Evolutionary conservation across 176 grass and related monocot species (phyloP).

Genomic region (Urochloa ruziziensis): DNA sequence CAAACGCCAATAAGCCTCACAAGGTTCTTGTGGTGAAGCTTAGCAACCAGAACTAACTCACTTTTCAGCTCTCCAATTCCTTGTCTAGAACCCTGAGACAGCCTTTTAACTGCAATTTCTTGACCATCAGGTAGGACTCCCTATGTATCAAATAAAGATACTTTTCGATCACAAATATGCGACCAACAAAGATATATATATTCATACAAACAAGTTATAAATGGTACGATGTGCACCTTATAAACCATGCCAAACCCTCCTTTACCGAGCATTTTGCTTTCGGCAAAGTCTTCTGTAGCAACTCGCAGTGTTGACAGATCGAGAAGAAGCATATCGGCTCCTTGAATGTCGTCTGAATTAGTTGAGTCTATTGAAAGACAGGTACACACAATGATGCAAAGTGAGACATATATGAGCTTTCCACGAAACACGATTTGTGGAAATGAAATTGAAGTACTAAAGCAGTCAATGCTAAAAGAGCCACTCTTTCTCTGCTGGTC

Average conservation of each 20-base stretch:
- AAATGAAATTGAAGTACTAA: not conserved
- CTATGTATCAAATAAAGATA: not conserved
- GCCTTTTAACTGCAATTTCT: constrained; percentile 43
- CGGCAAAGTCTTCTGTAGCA: constrained; percentile 48
- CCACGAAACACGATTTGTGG: not conserved
- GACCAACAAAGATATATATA: not conserved
- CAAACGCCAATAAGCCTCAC: constrained; percentile 45
- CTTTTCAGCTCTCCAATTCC: constrained; percentile 39
- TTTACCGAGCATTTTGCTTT: constrained; percentile 43
- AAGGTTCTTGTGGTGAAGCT: constrained; percentile 46
- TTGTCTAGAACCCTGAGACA: constrained; percentile 18
- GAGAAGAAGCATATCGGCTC: constrained; percentile 44
- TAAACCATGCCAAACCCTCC: constrained; percentile 58
- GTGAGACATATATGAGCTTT: not conserved
- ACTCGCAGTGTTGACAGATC: constrained; percentile 32
- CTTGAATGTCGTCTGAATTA: constrained; percentile 23
- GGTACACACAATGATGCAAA: not conserved
- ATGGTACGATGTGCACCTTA: constrained; percentile 33
- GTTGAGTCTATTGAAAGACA: constrained; percentile 29
- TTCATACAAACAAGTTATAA: not conserved
- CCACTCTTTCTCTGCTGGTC: not conserved
- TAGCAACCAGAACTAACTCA: constrained; percentile 38
- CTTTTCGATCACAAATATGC: not conserved
- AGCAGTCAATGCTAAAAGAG: too few relatives aligned
- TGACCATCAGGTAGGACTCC: constrained; percentile 34